These are phyloP conservation scores for Rosa chinensis DNA, from an alignment of 306 rosid species.

Conservation along the genomic window DNA sequence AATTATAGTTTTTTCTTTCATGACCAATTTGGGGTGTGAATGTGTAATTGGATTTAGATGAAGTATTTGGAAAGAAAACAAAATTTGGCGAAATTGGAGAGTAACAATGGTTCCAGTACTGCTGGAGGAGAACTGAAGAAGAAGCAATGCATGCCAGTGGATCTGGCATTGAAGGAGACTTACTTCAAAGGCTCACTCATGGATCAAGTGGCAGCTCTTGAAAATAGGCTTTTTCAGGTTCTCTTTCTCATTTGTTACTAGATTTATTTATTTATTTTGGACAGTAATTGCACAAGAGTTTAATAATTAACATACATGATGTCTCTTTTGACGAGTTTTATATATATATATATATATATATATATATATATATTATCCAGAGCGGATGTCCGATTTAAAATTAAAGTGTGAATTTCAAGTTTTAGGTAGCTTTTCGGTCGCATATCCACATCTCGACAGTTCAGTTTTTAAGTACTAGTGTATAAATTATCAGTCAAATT, in stretches of 20 bases:
- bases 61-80: conserved; percentile 67
- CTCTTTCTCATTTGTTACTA: background rate
- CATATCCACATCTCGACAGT: no score
- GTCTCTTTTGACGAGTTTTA: no score
- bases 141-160: conserved; percentile 31
- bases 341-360: no score
- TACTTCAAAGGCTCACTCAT: conserved; percentile 59
- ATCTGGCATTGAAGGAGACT: conserved; percentile 50
- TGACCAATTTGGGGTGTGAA: background rate
- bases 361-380: no score
- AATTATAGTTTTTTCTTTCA: background rate
- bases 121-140: conserved; percentile 24
- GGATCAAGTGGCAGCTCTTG: conserved; percentile 74
- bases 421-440: no score
- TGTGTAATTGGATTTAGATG: conserved; percentile 38
- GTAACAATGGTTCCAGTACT: conserved; percentile 3
- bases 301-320: no score
- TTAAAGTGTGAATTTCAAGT: no score
- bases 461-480: no score
- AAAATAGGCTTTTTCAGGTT: conserved; percentile 72
- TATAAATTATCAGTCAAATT: no score
- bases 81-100: conserved; percentile 25
- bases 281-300: background rate
- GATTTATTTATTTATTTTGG: background rate
- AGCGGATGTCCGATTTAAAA: no score